A percentile compares a stretch with the other conserved stretches of the same genome.
phyloP scores from a whole-genome alignment of 192 early-diverging fungal genomes.

The Coemansia sp. region DNA sequence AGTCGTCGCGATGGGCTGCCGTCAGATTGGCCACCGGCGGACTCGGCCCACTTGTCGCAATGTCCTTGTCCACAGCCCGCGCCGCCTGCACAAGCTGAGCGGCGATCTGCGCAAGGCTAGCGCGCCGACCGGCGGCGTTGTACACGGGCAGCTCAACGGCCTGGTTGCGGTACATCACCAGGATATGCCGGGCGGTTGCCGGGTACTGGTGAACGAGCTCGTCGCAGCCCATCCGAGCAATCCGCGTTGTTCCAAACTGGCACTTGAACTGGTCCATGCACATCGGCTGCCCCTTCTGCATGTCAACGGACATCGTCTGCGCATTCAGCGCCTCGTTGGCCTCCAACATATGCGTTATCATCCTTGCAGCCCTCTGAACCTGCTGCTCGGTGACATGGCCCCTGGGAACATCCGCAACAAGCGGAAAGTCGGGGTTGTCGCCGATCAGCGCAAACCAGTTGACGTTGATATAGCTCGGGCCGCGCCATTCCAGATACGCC shows the following conservation, averaged over 20 bases:
- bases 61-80: constrained; percentile 20
- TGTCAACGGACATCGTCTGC: constrained; percentile 64
- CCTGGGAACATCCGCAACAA: constrained; percentile 22
- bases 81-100: constrained; percentile 26
- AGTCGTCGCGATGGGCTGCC: constrained; percentile 72
- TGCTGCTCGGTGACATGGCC: constrained; percentile 71
- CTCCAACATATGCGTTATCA: constrained; percentile 64
- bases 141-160: constrained; percentile 80
- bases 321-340: constrained; percentile 74
- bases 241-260: constrained; percentile 78
- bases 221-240: constrained; percentile 68
- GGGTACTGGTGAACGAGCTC: constrained; percentile 70
- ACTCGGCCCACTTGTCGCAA: background rate
- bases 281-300: constrained; percentile 65
- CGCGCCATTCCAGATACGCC: constrained; percentile 84
- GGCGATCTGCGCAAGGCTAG: constrained; percentile 52
- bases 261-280: constrained; percentile 96
- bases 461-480: constrained; percentile 78
- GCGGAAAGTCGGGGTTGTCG: constrained; percentile 58
- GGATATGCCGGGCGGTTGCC: constrained; percentile 71
- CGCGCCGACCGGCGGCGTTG: constrained; percentile 60
- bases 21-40: constrained; percentile 14
- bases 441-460: constrained; percentile 82
- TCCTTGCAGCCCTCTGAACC: constrained; percentile 73
- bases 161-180: constrained; percentile 82